Evolutionary conservation across 768 basidiomycete genomes (phyloP), one percentile per base, ranked within the genome.

Genomic region (Ephemerocybe angulata): DNA sequence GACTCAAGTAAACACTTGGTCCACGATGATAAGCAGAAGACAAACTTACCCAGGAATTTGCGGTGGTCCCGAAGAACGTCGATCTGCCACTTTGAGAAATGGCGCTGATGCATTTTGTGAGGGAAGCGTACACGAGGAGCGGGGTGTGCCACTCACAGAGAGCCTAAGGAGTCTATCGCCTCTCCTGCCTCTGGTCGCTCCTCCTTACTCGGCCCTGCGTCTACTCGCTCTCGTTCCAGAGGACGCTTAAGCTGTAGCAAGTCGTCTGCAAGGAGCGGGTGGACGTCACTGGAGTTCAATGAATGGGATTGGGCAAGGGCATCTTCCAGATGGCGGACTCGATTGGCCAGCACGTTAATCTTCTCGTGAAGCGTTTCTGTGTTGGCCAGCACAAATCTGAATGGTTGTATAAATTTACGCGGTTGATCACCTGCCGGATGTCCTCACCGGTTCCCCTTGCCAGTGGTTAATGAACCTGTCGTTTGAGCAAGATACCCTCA

Each of bases 361-460:
- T 86, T 87, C 56, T 86, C 85, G 58, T 87, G 86, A 10, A 86
- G 76, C 8, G 71, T 77, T 66, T 87, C 85, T 30, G 85, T 86
- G 60, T 86, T 86, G 19, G 86, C 86, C 11, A 88, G 76, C 29
- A 87, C 85, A 58, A 87, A 87, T 63, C 86, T 86, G 54, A 28
- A 13, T 3, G 21, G n/a, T n/a, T n/a, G n/a, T n/a, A n/a, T n/a
- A n/a, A n/a, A n/a, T n/a, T n/a, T n/a, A n/a, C n/a, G n/a, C n/a
- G n/a, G n/a, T n/a, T n/a, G n/a, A n/a, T n/a, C n/a, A n/a, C n/a
- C n/a, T 49, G 24, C 38, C 46, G 43, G 52, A 57, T 55, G 38
- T 52, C 50, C 54, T 15, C 61, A 85, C 86, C 86, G 73, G 65
- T 87, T 88, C 12, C 86, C 86, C 66, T 85, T 87, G 56, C 86